phyloP scores from a whole-genome alignment of 78 protist species.

The Blattamonas nauphoetae region DNA sequence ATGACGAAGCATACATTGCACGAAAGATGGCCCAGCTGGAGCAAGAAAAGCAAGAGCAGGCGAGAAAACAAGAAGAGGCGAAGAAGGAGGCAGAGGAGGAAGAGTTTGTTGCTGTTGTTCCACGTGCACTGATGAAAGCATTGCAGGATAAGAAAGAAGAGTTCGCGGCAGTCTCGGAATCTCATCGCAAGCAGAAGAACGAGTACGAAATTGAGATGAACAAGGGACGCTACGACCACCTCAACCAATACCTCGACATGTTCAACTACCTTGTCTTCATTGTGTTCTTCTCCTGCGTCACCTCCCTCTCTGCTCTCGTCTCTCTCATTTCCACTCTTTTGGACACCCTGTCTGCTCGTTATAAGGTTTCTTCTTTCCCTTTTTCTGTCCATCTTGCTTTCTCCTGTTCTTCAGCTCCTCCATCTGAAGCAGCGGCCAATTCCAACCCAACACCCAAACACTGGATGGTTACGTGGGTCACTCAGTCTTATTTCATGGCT shows the following conservation, averaged over 20 bases:
- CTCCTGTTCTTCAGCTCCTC: background rate
- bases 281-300: background rate
- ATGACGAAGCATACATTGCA: too few relatives aligned
- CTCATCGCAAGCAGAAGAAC: background rate
- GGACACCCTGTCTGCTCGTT: too few relatives aligned
- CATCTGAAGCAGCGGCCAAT: background rate
- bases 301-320: background rate
- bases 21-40: too few relatives aligned
- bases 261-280: background rate
- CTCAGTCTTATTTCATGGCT: background rate
- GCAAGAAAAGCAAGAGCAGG: background rate
- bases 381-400: too few relatives aligned
- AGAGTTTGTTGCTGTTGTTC: background rate
- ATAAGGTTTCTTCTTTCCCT: too few relatives aligned
- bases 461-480: background rate
- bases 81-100: background rate
- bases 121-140: background rate
- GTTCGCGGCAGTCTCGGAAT: background rate
- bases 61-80: background rate
- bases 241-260: background rate
- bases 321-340: background rate
- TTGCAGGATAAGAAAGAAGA: background rate
- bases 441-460: background rate
- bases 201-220: background rate
- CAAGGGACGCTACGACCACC: background rate